phyloP scores from a whole-genome alignment of 164 flowering plant species.

The Stephania cephalantha region DNA sequence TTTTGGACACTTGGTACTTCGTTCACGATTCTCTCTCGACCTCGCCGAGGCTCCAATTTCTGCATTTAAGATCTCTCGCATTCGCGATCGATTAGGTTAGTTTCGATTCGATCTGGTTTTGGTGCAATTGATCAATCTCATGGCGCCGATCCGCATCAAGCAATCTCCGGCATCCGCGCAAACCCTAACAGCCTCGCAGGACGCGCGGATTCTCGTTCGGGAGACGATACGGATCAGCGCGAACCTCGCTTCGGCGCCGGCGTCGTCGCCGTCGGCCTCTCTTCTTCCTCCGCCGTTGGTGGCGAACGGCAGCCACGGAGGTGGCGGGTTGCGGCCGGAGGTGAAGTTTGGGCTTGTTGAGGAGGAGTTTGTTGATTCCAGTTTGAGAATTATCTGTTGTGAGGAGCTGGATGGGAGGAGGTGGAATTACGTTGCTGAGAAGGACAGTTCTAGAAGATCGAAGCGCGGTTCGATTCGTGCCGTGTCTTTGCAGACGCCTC shows the following conservation, averaged over 20 bases:
- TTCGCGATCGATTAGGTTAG: neutral
- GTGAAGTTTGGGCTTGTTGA: constrained; percentile 33
- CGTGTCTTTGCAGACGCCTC: constrained; percentile 59
- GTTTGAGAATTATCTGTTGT: constrained; percentile 62
- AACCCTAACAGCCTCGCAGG: constrained; percentile 34
- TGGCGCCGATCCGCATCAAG: constrained; percentile 42
- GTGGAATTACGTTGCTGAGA: constrained; percentile 67
- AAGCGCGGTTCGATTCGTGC: constrained; percentile 62
- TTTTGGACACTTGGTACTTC: constrained; percentile 1
- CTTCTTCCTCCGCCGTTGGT: neutral
- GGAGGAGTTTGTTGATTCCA: constrained; percentile 46
- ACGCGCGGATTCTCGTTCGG: constrained; percentile 65
- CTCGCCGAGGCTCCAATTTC: neutral
- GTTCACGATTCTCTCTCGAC: constrained; percentile 1
- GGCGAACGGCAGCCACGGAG: constrained; percentile 10
- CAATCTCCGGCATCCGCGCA: constrained; percentile 25
- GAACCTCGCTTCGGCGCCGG: constrained; percentile 56
- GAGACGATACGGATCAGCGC: constrained; percentile 87
- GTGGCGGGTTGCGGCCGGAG: constrained; percentile 14
- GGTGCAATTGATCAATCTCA: constrained; percentile 6
- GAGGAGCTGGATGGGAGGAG: constrained; percentile 81
- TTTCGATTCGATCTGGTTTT: neutral
- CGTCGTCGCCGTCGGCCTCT: constrained; percentile 15
- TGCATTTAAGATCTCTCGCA: neutral
- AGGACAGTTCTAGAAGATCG: constrained; percentile 24